A percentile compares a stretch with the other conserved stretches of the same genome.
Evolutionary conservation across 2,329 filamentous ascomycete species (phyloP).

Genomic region (Microdochium paspali): DNA sequence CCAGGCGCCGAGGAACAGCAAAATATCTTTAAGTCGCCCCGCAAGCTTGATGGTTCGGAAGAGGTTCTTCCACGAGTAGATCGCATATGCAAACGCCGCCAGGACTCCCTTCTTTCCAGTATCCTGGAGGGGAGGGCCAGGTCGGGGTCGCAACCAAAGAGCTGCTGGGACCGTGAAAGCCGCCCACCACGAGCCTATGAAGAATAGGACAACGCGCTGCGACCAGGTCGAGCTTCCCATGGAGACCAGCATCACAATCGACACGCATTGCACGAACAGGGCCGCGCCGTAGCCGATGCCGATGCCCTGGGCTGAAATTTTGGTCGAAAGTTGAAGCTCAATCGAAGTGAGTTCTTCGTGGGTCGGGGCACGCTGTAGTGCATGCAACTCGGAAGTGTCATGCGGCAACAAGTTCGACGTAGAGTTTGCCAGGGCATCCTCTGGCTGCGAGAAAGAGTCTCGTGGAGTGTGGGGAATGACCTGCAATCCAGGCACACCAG

Average conservation of each 20-base stretch:
- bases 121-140: conserved; percentile 67
- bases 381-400: conserved; percentile 18
- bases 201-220: conserved; percentile 75
- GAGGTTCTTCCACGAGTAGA: conserved; percentile 78
- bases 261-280: conserved; percentile 71
- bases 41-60: conserved; percentile 73
- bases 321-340: conserved; percentile 75
- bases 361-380: conserved; percentile 27
- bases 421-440: conserved; percentile 24
- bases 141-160: conserved; percentile 77
- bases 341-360: conserved; percentile 44
- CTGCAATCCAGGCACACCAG: conserved; percentile 19
- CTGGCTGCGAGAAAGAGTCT: background rate
- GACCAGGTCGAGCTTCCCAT: conserved; percentile 75
- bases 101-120: conserved; percentile 25
- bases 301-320: conserved; percentile 86
- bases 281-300: conserved; percentile 89
- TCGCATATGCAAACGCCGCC: conserved; percentile 62
- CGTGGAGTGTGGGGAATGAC: conserved; percentile 7
- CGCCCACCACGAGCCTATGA: conserved; percentile 89
- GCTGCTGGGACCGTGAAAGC: conserved; percentile 82
- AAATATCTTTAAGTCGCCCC: conserved; percentile 59
- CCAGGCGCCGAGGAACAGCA: conserved; percentile 80
- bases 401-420: conserved; percentile 36
- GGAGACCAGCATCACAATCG: conserved; percentile 65